phyloP scores from a whole-genome alignment of 345 rosid species.

The Durio zibethinus region DNA sequence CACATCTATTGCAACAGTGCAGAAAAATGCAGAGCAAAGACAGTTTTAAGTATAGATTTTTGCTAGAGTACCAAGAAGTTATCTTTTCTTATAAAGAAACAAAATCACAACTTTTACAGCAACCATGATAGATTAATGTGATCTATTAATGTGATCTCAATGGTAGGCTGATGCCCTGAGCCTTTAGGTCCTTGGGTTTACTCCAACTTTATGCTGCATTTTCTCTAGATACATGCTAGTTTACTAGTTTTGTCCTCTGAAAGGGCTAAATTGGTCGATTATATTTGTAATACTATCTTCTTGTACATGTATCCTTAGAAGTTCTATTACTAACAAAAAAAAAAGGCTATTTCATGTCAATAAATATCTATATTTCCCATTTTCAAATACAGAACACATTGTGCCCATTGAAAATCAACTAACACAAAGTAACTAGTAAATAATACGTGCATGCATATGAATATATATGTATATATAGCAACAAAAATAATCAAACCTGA shows the following conservation, averaged over 20 bases:
- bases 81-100: not conserved
- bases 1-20: not conserved
- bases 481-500: not conserved
- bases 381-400: not conserved
- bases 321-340: not conserved
- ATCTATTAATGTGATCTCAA: not conserved
- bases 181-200: not conserved
- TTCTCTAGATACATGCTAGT: not conserved
- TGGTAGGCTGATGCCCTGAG: not conserved
- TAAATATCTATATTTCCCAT: not conserved
- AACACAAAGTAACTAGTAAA: not conserved
- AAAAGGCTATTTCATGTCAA: not conserved
- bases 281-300: not conserved
- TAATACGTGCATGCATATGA: not conserved
- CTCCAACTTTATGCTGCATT: not conserved
- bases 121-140: not conserved
- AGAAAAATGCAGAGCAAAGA: not conserved
- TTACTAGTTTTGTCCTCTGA: not conserved
- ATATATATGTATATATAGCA: not conserved
- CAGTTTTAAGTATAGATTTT: not conserved
- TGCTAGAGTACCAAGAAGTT: not conserved
- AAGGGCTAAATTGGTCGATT: not conserved
- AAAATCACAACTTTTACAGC: not conserved
- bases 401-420: not conserved
- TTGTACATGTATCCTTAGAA: not conserved